Percentiles rank a stretch among this genome's conserved stretches.
Evolutionary conservation across 805 yeast species (phyloP).

Genomic region (Spathaspora passalidarum): DNA sequence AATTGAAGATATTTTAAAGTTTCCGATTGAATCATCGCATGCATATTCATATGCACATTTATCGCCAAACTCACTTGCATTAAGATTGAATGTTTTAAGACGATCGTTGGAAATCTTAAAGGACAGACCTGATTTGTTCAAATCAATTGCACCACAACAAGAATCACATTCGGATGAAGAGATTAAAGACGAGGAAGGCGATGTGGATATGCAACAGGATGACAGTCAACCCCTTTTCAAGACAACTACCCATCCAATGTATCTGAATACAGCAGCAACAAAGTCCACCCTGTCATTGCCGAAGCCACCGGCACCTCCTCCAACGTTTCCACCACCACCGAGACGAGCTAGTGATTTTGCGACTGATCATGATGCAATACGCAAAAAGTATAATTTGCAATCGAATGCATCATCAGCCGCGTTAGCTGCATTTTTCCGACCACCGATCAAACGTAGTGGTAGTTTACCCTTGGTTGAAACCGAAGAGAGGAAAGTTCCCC

Average conservation of each 20-base stretch:
- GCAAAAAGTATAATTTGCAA: slow-evolving; percentile 26
- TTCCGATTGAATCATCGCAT: slow-evolving; percentile 78
- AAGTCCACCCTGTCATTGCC: background rate
- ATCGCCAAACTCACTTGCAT: slow-evolving; percentile 76
- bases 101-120: slow-evolving; percentile 72
- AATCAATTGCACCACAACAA: slow-evolving; percentile 7
- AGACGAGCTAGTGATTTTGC: slow-evolving; percentile 3
- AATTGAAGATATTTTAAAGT: slow-evolving; percentile 46
- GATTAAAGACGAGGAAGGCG: background rate
- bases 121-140: slow-evolving; percentile 54
- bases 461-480: slow-evolving; percentile 27
- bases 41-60: slow-evolving; percentile 82
- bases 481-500: background rate
- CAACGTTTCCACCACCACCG: background rate
- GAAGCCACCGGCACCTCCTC: background rate
- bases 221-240: slow-evolving; percentile 3
- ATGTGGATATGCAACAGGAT: background rate
- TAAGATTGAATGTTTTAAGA: slow-evolving; percentile 69
- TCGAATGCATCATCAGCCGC: slow-evolving; percentile 47
- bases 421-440: slow-evolving; percentile 42
- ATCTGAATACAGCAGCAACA: background rate
- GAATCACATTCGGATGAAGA: slow-evolving; percentile 1
- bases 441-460: slow-evolving; percentile 33
- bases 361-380: background rate
- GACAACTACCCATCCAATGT: slow-evolving; percentile 4